Base-by-base conservation (phyloP, 306 rosid genomes). In the Albizia julibrissin region DNA sequence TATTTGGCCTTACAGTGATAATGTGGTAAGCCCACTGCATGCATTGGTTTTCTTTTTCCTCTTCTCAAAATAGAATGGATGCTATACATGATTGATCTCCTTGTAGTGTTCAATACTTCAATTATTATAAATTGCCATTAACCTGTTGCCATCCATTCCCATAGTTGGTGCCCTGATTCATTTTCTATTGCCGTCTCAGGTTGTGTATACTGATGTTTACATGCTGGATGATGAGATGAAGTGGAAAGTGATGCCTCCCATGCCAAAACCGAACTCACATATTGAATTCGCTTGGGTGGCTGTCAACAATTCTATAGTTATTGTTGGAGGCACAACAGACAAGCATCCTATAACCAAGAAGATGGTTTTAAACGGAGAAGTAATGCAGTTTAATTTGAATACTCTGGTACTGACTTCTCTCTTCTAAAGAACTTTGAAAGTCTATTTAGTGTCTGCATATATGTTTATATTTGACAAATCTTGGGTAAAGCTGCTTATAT, bases 231-330 rank as follows among this genome's bases (percentile, higher is more conserved):
- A 85, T 71, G 91, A 91, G 84, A 93, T 91, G 97, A 90, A 89
- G 85, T 95, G 99, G 99, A 90, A 95, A 87, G 87, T 59, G 29
- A 54, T 95, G 66, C 88, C 93, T 80, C 84, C 91, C 42, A 88
- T 93, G 97, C 99, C 92, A 44, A 95, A 95, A 85, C 91, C 98
- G 12, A 86, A 95, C 85, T 95, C 98, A 26, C 99, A 95, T 79
- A 91, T 93, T 74, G 99, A 95, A 84, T 93, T 87, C 87, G 95
- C 99, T 58, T 93, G 98, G 99, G 91, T 81, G 14, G 49, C 90
- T 34, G 87, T 93, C 72, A 93, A 95, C 86, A 88, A 93, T 79
- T 95, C 99, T 8, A 79, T 93, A 27, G 90, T 93, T 81, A 88
- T 93, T 70, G 59, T 80, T 11, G 99, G 99, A 33, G 99, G 99